A percentile compares a stretch with the other conserved stretches of the same genome.
These are phyloP conservation scores for Phytophthora kernoviae DNA, from an alignment of 352 stramenopile species.

Conservation along the genomic window DNA sequence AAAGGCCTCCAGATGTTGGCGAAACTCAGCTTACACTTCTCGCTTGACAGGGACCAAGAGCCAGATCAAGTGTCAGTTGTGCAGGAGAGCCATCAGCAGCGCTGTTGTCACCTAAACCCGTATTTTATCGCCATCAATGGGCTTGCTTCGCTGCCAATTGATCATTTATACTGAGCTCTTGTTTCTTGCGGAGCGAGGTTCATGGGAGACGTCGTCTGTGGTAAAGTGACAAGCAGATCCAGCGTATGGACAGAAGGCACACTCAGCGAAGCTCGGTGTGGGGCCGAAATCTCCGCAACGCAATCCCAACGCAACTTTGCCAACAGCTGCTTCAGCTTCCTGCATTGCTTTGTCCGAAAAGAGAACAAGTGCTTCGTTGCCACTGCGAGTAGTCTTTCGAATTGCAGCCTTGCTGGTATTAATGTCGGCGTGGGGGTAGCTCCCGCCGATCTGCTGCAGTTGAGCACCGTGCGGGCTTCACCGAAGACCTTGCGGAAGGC, in stretches of 20 bases:
- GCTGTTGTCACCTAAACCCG: too few species aligned
- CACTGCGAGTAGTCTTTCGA: conserved; percentile 12
- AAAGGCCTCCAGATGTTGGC: too few species aligned
- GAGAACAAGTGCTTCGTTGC: conserved; percentile 44
- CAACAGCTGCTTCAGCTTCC: conserved; percentile 45
- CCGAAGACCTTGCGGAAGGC: conserved; percentile 68
- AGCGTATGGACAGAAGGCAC: conserved; percentile 74
- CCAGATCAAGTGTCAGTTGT: too few species aligned
- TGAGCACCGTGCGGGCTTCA: conserved; percentile 54
- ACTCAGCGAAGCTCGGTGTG: conserved; percentile 64
- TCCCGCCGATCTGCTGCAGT: conserved; percentile 65
- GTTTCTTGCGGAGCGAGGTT: conserved; percentile 16
- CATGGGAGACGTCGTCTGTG: conserved; percentile 21
- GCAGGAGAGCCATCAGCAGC: too few species aligned
- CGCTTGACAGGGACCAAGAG: too few species aligned
- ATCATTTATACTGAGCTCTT: background rate
- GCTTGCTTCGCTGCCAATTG: background rate
- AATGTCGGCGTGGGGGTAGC: conserved; percentile 9
- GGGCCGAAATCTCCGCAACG: conserved; percentile 56
- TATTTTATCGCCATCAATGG: too few species aligned
- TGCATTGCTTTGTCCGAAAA: conserved; percentile 36
- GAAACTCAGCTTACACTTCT: too few species aligned
- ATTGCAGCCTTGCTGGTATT: conserved; percentile 10
- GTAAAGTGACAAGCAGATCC: conserved; percentile 55
- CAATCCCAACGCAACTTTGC: conserved; percentile 41